Conservation (phyloP, 2,329 filamentous ascomycete species). For the Stachybotrys elegans region DNA sequence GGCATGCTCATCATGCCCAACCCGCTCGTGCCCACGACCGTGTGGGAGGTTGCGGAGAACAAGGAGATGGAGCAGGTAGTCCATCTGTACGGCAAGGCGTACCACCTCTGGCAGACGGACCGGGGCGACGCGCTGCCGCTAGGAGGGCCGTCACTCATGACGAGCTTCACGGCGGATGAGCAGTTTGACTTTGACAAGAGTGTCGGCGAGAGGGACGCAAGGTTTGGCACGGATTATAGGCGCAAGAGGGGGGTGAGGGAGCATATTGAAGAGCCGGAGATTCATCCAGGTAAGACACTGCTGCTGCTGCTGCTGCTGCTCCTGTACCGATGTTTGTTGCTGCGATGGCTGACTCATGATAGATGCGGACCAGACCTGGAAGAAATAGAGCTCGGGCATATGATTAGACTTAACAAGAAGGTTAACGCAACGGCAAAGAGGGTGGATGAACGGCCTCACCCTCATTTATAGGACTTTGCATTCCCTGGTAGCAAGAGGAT, state of each 20-base stretch:
- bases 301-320: neutral
- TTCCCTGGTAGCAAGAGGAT: too few species aligned
- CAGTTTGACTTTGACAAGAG: conserved; percentile 42
- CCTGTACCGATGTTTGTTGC: fast-evolving
- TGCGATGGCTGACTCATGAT: neutral
- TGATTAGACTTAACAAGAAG: too few species aligned
- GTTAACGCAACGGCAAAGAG: too few species aligned
- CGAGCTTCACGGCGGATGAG: conserved; percentile 42
- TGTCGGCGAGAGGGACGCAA: conserved; percentile 38
- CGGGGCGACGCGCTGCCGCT: conserved; percentile 56
- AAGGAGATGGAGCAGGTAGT: conserved; percentile 75
- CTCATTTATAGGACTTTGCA: too few species aligned
- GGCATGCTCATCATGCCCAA: conserved; percentile 78
- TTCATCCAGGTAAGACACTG: conserved; percentile 35
- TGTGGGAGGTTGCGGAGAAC: conserved; percentile 73
- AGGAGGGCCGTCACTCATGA: conserved; percentile 50
- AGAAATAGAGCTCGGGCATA: too few species aligned
- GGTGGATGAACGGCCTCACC: too few species aligned
- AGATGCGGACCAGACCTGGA: conserved; percentile 20
- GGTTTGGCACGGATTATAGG: conserved; percentile 39
- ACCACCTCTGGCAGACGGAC: conserved; percentile 84
- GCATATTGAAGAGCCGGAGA: conserved; percentile 32
- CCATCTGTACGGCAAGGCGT: conserved; percentile 75
- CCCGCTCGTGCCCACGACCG: conserved; percentile 49
- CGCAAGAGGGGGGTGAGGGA: conserved; percentile 39